Evolutionary conservation across 2,329 filamentous ascomycete genomes (phyloP), one percentile per base, ranked within the genome.

Genomic region (Fusarium tupiense): DNA sequence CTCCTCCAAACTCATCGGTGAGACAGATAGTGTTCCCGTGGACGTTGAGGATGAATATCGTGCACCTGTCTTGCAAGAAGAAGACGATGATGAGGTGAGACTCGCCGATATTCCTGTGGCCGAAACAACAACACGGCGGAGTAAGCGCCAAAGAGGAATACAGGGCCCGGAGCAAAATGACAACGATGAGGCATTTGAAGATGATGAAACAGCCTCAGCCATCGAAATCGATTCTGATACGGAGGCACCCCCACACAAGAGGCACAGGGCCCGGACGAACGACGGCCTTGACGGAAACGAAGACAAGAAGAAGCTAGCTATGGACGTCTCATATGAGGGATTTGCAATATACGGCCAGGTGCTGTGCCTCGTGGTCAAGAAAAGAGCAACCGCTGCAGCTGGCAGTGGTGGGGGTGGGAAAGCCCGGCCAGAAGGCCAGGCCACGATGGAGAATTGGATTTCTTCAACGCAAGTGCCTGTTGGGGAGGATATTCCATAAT

Each of bases 311-410:
- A 98, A 98, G 82, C 85, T 97, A 77, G 90, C 89, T 26, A 90
- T 98, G 85, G 92, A 93, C 71, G 96, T 96, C 33, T 92, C 91
- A 20, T 99, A 98, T 83, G 95, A 98, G 79, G 96, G 96, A 14
- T 98, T 98, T 84, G 94, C 93, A 77, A 98, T 99, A 80, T 97
- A 98, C 84, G 95, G 96, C 17, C 93, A 94, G 76, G 94, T 98
- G 53, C 86, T 99, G 33, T 98, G 95, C 82, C 87, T 99, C 67
- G 93, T 99, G 14, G 92, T 99, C 79, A 92, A 91, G 82, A 93
- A 92, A 81, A 91, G 92, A 70, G 76, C 76, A 56, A 77, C 73
- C 50, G 79, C 67, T 43, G 73, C 81, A 57, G 79, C 78, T 59
- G 79, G 81, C 59, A 78, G 81, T 47, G 73, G 64, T 61, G 71